These are phyloP conservation scores for Globisporangium orthogonon DNA, from an alignment of 352 stramenopile genomes.

Conservation along the genomic window DNA sequence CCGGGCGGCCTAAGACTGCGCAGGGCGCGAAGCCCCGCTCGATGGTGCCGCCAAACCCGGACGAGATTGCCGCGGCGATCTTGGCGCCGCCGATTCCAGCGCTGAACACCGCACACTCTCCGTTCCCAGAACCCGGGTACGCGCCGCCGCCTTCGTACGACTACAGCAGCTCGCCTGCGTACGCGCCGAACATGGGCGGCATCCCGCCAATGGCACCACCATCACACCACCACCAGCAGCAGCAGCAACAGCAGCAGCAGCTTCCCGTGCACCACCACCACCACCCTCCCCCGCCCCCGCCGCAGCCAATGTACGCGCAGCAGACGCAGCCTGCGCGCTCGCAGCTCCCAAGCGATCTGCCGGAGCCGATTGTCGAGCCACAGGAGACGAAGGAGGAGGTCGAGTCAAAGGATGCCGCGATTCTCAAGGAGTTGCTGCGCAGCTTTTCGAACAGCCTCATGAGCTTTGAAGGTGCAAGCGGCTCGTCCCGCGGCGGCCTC, in stretches of 20 bases:
- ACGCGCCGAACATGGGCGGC: not conserved
- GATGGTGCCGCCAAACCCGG: constrained; percentile 35
- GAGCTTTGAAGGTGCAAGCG: constrained; percentile 34
- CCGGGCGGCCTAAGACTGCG: constrained; percentile 52
- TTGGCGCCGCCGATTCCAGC: constrained; percentile 21
- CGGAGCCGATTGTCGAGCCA: constrained; percentile 59
- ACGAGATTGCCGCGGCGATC: constrained; percentile 44
- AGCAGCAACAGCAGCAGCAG: not conserved
- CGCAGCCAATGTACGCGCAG: constrained; percentile 14
- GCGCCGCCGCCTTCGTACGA: constrained; percentile 1
- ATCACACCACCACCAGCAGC: constrained; percentile 4
- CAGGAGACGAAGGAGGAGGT: constrained; percentile 53
- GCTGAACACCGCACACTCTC: not conserved
- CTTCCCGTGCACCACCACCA: not conserved
- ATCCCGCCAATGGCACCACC: constrained; percentile 4
- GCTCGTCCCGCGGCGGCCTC: constrained; percentile 32
- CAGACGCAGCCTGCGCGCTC: constrained; percentile 7
- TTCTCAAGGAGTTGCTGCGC: constrained; percentile 65
- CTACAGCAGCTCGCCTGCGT: constrained; percentile 15
- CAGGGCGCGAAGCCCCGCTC: constrained; percentile 44
- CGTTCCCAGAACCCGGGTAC: constrained; percentile 9
- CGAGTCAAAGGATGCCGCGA: constrained; percentile 54
- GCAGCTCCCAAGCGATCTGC: constrained; percentile 26
- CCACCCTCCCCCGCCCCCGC: not conserved
- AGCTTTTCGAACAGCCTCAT: constrained; percentile 62